A percentile compares a stretch with the other conserved stretches of the same genome.
phyloP scores from a whole-genome alignment of 768 basidiomycete genomes.

The Auricularia sp. region DNA sequence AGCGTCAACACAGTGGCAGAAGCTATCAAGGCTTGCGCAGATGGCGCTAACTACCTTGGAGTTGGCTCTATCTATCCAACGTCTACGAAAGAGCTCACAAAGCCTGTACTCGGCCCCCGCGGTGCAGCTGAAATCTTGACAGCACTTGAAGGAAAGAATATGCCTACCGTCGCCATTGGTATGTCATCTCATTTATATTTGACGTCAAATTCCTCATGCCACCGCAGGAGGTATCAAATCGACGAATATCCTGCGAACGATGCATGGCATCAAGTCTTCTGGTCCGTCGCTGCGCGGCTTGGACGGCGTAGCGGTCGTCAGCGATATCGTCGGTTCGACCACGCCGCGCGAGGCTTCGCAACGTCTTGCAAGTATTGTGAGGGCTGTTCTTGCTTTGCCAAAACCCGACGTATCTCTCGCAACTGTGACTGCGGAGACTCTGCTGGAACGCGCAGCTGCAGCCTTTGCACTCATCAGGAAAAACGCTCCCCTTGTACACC shows the following conservation, averaged over 20 bases:
- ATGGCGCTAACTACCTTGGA: slow-evolving; percentile 76
- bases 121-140: slow-evolving; percentile 60
- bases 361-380: slow-evolving; percentile 33
- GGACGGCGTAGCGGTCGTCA: slow-evolving; percentile 82
- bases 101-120: slow-evolving; percentile 56
- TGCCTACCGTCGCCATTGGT: slow-evolving; percentile 85
- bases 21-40: slow-evolving; percentile 46
- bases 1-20: slow-evolving; percentile 65
- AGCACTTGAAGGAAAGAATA: slow-evolving; percentile 46
- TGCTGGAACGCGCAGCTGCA: slow-evolving; percentile 34
- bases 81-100: slow-evolving; percentile 62
- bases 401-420: slow-evolving; percentile 11
- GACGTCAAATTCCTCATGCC: background rate
- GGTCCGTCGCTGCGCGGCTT: slow-evolving; percentile 39
- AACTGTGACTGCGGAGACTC: slow-evolving; percentile 13
- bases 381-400: slow-evolving; percentile 24
- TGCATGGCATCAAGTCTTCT: slow-evolving; percentile 57
- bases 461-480: slow-evolving; percentile 44
- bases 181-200: slow-evolving; percentile 11
- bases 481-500: slow-evolving; percentile 67
- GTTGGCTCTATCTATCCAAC: slow-evolving; percentile 81
- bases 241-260: slow-evolving; percentile 59
- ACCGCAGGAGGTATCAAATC: slow-evolving; percentile 74
- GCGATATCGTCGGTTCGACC: slow-evolving; percentile 64
- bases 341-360: slow-evolving; percentile 44